Evolutionary conservation across 176 grass and related monocot species (phyloP).

Genomic region (Triticum turgidum): DNA sequence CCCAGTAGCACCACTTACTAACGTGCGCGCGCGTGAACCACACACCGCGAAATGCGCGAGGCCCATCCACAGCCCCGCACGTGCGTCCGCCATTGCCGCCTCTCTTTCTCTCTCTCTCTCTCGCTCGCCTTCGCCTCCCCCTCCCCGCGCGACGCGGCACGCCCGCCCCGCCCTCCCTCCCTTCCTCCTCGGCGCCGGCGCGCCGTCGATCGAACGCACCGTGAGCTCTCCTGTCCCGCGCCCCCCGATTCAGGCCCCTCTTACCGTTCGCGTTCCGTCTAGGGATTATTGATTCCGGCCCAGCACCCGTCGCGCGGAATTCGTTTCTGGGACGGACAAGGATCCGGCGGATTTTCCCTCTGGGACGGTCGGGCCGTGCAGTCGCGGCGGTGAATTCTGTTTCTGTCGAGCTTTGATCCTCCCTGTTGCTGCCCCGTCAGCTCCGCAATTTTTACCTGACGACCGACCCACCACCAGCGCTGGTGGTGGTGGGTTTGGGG

Average conservation of each 20-base stretch:
- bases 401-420: neutral
- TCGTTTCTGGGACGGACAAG: neutral
- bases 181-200: neutral
- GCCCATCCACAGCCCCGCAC: neutral
- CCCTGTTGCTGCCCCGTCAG: neutral
- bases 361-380: neutral
- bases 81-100: neutral
- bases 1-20: too few species aligned
- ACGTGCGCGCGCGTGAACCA: neutral
- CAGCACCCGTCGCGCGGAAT: neutral
- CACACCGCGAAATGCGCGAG: neutral
- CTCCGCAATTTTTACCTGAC: neutral
- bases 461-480: too few species aligned
- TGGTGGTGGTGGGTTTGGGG: too few species aligned
- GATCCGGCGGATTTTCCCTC: neutral
- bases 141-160: neutral
- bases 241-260: neutral
- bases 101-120: neutral
- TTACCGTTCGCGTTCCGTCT: too few species aligned
- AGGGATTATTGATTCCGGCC: neutral
- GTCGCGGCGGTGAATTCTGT: neutral
- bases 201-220: neutral
- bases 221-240: slow-evolving; percentile 8
- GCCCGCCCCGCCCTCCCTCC: neutral
- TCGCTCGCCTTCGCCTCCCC: neutral